Base-by-base conservation (phyloP, 805 yeast species). In the Metschnikowia peoriensis region DNA sequence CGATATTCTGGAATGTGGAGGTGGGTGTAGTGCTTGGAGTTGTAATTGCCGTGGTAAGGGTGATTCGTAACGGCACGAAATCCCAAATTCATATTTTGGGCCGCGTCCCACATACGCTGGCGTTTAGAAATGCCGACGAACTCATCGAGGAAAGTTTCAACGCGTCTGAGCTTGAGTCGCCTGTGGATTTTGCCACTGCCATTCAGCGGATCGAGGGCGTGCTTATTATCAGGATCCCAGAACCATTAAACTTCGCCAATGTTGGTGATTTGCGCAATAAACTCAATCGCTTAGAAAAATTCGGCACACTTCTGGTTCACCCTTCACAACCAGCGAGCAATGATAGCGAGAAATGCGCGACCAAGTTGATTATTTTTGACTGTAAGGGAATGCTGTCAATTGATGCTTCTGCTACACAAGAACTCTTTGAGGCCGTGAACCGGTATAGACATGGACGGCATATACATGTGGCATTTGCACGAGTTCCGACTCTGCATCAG, bases 211-310 rank as follows among this genome's bases (percentile, higher is more conserved):
- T 86, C 46, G 88, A 85, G 58, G 91, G 90, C 0, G 86, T 91
- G 50, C 72, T 92, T 37, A 82, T 90, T 29, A 86, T 91, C 38
- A 86, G 85, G 57, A 81, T 91, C 41, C 91, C 97, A 0, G 97
- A 91, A 63, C 96, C 97, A 1, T 73, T 91, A 54, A 89, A 92
- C 6, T 91, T 91, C 68, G 89, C 96, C 39, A 91, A 92, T 66
- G 79, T 92, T 7, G 86, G 86, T 28, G 96, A 89, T 60, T 72
- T 91, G 55, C 83, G 86, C 55, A 75, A 80, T 51, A 74, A 93
- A 38, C 71, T 91, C 52, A 72, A 77, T 41, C 73, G 97, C 42
- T 71, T 91, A 29, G 97, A 91, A 64, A 70, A 80, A 49, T 89
- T 88, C 61, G 96, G 96, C 0, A 83, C 96, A 0, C 76, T 84